Evolutionary conservation across 352 stramenopile species (phyloP), one percentile per base, ranked within the genome.

Genomic region (Vaucheria bursata): DNA sequence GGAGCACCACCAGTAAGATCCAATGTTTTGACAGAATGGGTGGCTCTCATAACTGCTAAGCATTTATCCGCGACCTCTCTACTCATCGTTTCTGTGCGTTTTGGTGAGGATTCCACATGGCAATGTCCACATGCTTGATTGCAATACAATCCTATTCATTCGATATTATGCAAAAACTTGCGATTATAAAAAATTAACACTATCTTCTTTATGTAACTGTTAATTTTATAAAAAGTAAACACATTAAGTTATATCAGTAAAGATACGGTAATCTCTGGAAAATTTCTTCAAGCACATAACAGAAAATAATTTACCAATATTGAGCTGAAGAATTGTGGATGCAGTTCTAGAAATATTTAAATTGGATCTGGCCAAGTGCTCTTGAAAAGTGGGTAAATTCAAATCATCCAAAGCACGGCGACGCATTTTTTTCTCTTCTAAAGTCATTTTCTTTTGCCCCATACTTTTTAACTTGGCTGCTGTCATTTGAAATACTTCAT

Each of bases 1-100:
- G 90, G 90, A 39, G 90, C 89, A 50, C 90, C 90, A 33, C 90
- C 90, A 0, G 90, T 95, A 18, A 95, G 87, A 79, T 95, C 90
- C 12, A 95, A 77, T 5, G 88, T 92, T 29, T 84, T 83, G n/a
- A 94, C 86, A 0, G 76, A 86, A 1, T 87, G 88, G 12, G 87
- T 88, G 73, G 87, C 86, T 70, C 84, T 79, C 3, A 95, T 79
- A 0, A 95, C 77, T 66, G 73, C 77, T 34, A 82, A 64, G 64
- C 77, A 82, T 12, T 83, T 82, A 0, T 89, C 85, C 0, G 89
- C 89, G 25, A 89, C 86, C 76, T 90, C 88, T 29, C 82, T 79
- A 32, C 80, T 88, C 87, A 92, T 93, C 71, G 87, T 90, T 79
- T 93, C 88, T 53, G 79, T 91, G 2, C 89, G 84, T 36, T 90